A percentile compares a stretch with the other conserved stretches of the same genome.
Conservation (phyloP, 345 rosid species). For the Noccaea caerulescens region DNA sequence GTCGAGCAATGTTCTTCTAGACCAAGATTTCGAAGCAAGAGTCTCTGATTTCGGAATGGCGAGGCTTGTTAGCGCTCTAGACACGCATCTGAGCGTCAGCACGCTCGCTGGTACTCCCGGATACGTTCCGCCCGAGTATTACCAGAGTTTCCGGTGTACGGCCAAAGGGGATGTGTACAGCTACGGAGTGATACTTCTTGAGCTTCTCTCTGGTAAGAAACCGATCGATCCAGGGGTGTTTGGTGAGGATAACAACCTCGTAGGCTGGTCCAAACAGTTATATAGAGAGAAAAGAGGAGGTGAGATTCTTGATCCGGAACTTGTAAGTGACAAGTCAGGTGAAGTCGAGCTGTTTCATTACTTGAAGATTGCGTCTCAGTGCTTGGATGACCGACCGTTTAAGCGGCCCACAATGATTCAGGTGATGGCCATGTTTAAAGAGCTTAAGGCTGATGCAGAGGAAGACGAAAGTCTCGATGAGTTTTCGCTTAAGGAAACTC, state of each 20-base stretch:
- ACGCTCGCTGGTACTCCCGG: constrained; percentile 99
- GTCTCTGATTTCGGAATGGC: constrained; percentile 99
- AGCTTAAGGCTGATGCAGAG: constrained; percentile 83
- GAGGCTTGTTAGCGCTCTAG: constrained; percentile 84
- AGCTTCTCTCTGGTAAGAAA: constrained; percentile 93
- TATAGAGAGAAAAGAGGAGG: constrained; percentile 63
- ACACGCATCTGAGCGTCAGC: constrained; percentile 96
- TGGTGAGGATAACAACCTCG: constrained; percentile 92
- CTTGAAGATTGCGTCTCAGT: constrained; percentile 78
- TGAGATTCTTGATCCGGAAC: constrained; percentile 73
- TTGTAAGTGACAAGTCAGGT: constrained; percentile 51
- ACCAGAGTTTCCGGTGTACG: constrained; percentile 96
- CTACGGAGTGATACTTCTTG: constrained; percentile 88
- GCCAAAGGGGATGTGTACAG: constrained; percentile 96
- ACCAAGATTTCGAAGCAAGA: constrained; percentile 87
- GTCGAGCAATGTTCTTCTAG: constrained; percentile 93
- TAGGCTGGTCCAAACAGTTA: constrained; percentile 95
- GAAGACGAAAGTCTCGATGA: constrained; percentile 73
- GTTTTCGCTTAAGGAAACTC: constrained; percentile 68
- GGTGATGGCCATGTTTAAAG: constrained; percentile 97
- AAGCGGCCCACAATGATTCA: constrained; percentile 92
- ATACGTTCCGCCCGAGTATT: constrained; percentile 96
- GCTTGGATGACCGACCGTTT: constrained; percentile 90
- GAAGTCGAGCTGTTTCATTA: constrained; percentile 74
- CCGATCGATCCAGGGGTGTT: constrained; percentile 82